Base-by-base conservation (phyloP, 1,284 basidiomycete genomes). In the Rhodotorula glutinis region DNA sequence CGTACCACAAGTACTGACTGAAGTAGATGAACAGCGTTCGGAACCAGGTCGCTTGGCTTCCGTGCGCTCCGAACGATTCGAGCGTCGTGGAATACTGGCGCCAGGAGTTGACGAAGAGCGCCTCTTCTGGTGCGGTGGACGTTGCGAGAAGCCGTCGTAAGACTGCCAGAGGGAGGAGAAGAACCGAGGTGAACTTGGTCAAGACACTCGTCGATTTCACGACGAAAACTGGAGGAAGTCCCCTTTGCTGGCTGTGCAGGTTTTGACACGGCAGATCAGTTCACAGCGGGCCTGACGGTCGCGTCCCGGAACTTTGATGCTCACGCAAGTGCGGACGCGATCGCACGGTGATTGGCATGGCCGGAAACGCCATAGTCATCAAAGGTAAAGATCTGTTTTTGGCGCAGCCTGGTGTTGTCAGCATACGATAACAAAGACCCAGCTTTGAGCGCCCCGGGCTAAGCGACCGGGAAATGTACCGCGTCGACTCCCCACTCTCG, bases 1-100 rank as follows among this genome's bases (percentile, higher is more conserved):
- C 93, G 54, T 90, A 86, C 92, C 92, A 96, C 88, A 96, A 89
- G 76, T 95, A 92, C 69, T 88, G 83, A 41, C 91, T 93, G 75
- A 88, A 88, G n/a, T 79, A 71, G 43, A 95, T 82, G 75, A 94
- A 92, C 57, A 93, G 80, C 84, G 87, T 91, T 57, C 93, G 84
- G 80, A 93, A 96, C 93, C 93, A 96, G 29, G 87, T 85, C 70
- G 92, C 80, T 81, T 97, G 93, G 63, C 85, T 86, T 63, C 79
- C 67, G 76, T 97, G 93, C 67, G 83, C 79, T 67, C 80, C 79
- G 87, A 95, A 93, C 2, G 92, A 91, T 21, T 78, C 75, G 21
- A 90, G 76, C 1, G 87, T 85, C 16, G 76, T 80, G 54, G 79
- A 49, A 75, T 90, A 95, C 62, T 70, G 63, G 10, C 38, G 17